Base-by-base conservation (phyloP, 129 eudicot species). In the Lonicera japonica region DNA sequence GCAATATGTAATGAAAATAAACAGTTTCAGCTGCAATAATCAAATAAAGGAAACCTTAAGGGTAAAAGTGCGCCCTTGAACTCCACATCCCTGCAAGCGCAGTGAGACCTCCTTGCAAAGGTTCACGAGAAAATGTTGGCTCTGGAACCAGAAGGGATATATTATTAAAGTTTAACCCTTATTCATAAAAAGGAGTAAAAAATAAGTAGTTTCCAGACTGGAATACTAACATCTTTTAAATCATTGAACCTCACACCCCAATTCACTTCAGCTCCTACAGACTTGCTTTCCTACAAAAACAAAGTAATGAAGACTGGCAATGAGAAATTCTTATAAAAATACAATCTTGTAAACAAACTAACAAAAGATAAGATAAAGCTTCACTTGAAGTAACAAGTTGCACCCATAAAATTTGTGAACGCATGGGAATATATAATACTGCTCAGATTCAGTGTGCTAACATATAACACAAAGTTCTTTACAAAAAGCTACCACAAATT, bases 191-290 rank as follows among this genome's bases (percentile, higher is more conserved):
- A 16, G 20, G 15, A 19, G 11, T 17, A 25, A 38, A 2, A 29
- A 17, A 22, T 12, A 25, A 16, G 10, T 11, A 3, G 9, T 8
- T 58, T 25, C 14, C 8, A 14, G 0, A 39, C 61, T 68, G 36
- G 39, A 59, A 11, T 54, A 78, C 89, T 71, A 52, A 86, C 98
- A 82, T 91, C 95, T 68, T 78, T 81, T 51, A 66, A 15, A 71
- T 87, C 77, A 25, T 75, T 87, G 70, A 91, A 91, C 66, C 98
- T 76, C 70, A 91, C 98, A 68, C 98, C 98, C 96, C 96, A 91
- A 65, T 91, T 91, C 52, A 91, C 90, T 20, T 91, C 98, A 73
- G 98, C 98, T 51, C 98, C 96, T 61, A 87, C 77, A 19, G 96
- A 87, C 82, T 91, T 87, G 78, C 73, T 80, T 65, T 87, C 96